Evolutionary conservation across 73 alveolate genomes (phyloP).

Genomic region (Stentor roeselii): DNA sequence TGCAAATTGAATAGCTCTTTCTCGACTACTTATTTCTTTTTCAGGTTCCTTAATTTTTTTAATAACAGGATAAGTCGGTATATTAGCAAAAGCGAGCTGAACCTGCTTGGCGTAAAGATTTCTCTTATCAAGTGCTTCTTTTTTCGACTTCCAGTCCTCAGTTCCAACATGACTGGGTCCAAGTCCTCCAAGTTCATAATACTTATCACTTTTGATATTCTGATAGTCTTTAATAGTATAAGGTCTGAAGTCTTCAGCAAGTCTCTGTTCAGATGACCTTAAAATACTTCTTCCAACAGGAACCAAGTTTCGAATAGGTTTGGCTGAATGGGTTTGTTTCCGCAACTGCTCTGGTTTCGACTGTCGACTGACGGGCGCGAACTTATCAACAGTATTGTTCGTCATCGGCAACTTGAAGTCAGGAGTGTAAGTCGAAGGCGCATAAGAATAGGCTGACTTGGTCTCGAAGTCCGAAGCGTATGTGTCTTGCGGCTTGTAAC

Average conservation of each 20-base stretch:
- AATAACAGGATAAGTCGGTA: not conserved
- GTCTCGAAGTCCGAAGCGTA: too few species aligned
- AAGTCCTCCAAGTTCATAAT: slow-evolving; percentile 43
- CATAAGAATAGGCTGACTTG: too few species aligned
- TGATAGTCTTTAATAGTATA: slow-evolving; percentile 11
- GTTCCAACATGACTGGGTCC: slow-evolving; percentile 52
- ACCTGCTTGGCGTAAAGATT: not conserved
- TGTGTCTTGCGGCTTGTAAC: too few species aligned
- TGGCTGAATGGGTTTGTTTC: slow-evolving; percentile 4
- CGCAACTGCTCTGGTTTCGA: too few species aligned
- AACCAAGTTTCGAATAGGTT: not conserved
- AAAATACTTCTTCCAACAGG: not conserved
- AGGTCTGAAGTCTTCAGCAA: not conserved
- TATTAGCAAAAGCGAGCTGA: not conserved
- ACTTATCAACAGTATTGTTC: too few species aligned
- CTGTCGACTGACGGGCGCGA: too few species aligned
- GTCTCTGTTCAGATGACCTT: not conserved
- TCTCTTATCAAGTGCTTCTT: slow-evolving; percentile 29
- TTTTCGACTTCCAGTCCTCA: slow-evolving; percentile 41
- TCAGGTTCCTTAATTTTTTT: not conserved
- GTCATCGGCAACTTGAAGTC: too few species aligned
- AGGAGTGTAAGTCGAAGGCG: too few species aligned
- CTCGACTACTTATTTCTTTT: not conserved
- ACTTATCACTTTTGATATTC: not conserved
- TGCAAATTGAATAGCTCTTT: slow-evolving; percentile 12